phyloP scores from a whole-genome alignment of 2,329 filamentous ascomycete genomes.

The Fusarium sp. region DNA sequence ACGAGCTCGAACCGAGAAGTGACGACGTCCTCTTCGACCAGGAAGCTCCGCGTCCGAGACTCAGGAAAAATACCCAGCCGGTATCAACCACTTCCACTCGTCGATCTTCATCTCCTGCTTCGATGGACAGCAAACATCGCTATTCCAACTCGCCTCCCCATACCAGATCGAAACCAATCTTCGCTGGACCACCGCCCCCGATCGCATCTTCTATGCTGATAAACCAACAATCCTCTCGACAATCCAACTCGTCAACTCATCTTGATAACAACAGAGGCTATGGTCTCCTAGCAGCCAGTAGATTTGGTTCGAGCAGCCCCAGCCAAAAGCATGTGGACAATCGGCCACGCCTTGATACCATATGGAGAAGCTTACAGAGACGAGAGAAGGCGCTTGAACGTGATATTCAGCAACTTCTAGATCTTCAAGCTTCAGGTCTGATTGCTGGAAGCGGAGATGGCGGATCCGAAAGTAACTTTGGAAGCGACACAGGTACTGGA shows the following conservation, averaged over 20 bases:
- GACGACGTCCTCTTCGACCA: slow-evolving; percentile 45
- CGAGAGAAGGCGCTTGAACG: slow-evolving; percentile 59
- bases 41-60: slow-evolving; percentile 37
- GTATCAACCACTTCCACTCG: slow-evolving; percentile 2
- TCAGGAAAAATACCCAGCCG: slow-evolving; percentile 30
- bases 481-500: slow-evolving; percentile 54
- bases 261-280: slow-evolving; percentile 22
- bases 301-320: slow-evolving; percentile 40
- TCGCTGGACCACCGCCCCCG: slow-evolving; percentile 62
- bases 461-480: slow-evolving; percentile 39
- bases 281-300: slow-evolving; percentile 32
- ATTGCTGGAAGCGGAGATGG: slow-evolving; percentile 51
- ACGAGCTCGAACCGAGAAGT: slow-evolving; percentile 53
- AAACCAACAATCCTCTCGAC: slow-evolving; percentile 19
- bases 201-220: slow-evolving; percentile 58
- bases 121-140: slow-evolving; percentile 43
- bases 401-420: slow-evolving; percentile 61
- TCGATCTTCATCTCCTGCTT: slow-evolving; percentile 34
- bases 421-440: slow-evolving; percentile 61
- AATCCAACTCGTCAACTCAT: slow-evolving; percentile 22
- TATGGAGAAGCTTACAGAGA: slow-evolving; percentile 60
- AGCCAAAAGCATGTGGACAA: slow-evolving; percentile 48
- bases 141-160: slow-evolving; percentile 49
- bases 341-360: slow-evolving; percentile 53
- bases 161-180: slow-evolving; percentile 52